These are phyloP conservation scores for Leavenworthia alabamica DNA, from an alignment of 345 rosid genomes.

Conservation along the genomic window DNA sequence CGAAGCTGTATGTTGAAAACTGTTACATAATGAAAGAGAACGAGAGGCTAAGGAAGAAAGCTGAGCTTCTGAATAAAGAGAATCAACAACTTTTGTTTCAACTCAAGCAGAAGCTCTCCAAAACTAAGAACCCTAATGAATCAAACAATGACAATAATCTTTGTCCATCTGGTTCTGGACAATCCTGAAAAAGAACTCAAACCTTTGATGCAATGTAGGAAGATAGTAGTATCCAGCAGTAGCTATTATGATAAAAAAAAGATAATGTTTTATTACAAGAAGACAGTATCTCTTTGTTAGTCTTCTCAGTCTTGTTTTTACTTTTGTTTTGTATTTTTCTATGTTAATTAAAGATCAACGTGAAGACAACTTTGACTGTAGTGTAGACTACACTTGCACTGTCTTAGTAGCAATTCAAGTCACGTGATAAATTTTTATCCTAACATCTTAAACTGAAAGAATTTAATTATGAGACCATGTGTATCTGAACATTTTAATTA, in stretches of 20 bases:
- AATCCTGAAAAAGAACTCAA: constrained; percentile 29
- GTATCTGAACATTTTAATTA: constrained; percentile 9
- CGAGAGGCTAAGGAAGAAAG: constrained; percentile 95
- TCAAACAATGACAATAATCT: constrained; percentile 23
- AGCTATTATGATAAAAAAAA: constrained; percentile 12
- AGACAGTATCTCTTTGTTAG: constrained; percentile 38
- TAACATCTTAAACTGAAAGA: constrained; percentile 13
- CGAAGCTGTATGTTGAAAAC: constrained; percentile 72
- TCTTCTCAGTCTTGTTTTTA: constrained; percentile 33
- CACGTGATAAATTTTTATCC: constrained; percentile 22
- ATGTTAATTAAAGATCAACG: constrained; percentile 36
- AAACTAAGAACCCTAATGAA: constrained; percentile 32
- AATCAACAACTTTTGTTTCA: constrained; percentile 83
- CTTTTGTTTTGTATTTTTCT: constrained; percentile 42
- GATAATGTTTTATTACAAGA: constrained; percentile 38
- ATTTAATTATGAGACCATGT: constrained; percentile 21
- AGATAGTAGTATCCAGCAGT: constrained; percentile 18
- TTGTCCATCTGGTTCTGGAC: constrained; percentile 21
- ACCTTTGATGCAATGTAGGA: constrained; percentile 21
- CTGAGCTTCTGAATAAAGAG: constrained; percentile 92
- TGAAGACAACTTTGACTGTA: background rate
- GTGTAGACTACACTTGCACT: background rate
- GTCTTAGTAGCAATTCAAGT: background rate
- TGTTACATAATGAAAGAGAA: constrained; percentile 85
- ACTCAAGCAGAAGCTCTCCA: constrained; percentile 69